Percentiles rank a stretch among this genome's conserved stretches.
Conservation (phyloP, 148 eudicot species). For the Fagopyrum homotropicum region DNA sequence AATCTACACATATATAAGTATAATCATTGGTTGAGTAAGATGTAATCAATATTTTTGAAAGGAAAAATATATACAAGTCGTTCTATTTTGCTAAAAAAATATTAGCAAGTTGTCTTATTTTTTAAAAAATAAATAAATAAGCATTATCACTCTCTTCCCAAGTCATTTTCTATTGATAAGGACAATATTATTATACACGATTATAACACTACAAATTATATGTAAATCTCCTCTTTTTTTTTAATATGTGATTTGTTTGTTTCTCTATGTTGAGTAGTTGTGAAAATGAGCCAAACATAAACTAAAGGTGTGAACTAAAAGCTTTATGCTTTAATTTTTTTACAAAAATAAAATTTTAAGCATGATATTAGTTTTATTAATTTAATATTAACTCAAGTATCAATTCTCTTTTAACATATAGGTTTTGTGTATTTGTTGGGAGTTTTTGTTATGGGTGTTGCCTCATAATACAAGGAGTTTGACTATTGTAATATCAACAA, state of each 20-base stretch:
- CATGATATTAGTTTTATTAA: background rate
- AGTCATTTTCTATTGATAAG: constrained; percentile 4
- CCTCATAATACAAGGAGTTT: too few relatives aligned
- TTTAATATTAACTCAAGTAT: background rate
- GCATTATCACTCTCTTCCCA: background rate
- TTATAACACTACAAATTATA: background rate
- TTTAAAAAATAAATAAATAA: background rate
- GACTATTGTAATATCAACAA: too few relatives aligned
- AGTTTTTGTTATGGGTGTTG: too few relatives aligned
- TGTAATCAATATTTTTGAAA: background rate
- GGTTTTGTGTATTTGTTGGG: background rate
- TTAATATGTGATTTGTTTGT: background rate
- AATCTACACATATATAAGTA: background rate
- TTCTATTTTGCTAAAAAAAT: background rate
- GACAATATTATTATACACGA: background rate
- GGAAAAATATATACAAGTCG: background rate
- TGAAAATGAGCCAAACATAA: background rate
- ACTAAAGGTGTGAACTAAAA: too few relatives aligned
- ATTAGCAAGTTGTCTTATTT: constrained; percentile 6
- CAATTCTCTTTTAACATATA: background rate
- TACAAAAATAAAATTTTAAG: too few relatives aligned
- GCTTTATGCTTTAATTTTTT: too few relatives aligned
- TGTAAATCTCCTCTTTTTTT: background rate
- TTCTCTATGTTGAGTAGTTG: background rate
- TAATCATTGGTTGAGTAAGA: constrained; percentile 4